Evolutionary conservation across 345 rosid species (phyloP), one percentile per base, ranked within the genome.

Genomic region (Pistacia vera): DNA sequence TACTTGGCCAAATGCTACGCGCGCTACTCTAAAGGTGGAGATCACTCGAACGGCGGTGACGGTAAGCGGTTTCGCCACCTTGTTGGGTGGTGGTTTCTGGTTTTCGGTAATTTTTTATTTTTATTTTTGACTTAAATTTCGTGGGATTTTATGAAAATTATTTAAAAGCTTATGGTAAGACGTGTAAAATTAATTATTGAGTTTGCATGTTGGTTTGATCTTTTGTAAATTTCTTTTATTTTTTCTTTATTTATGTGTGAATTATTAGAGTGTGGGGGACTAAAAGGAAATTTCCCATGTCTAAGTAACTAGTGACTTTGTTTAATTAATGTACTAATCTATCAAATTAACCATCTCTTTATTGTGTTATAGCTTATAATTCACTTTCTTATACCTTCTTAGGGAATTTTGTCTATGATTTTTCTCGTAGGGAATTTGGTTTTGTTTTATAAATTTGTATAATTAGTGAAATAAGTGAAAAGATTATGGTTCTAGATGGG

Each of bases 1-100:
- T 95, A 81, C 90, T 76, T 95, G 79, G 97, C 91, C 48, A 95
- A 93, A 85, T 95, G 98, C 85, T 95, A 91, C 84, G 95, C 78
- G 33, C 89, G 91, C 22, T 91, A 86, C 87, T 84, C 83, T 9
- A 78, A 12, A 14, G 89, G 92, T 64, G 95, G 94, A 3, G 69
- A 70, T 25, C 89, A 81, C 74, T 91, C 97, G 12, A 71, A 79
- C 81, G 79, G 76, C 65, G 72, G 72, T 13, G 11, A 86, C 22
- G 89, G 85, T 84, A 80, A 81, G 89, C 77, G 25, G 72, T 68
- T 52, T 18, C 66, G 73, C 87, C 84, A 75, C 82, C 82, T 11
- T 1, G 30, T 11, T 0, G 36, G 60, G 44, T 65, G 85, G 82
- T 73, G 86, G 84, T 73, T 73, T 75, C 66, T 59, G 61, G 65